Evolutionary conservation across 176 grass and related monocot genomes (phyloP).

Genomic region (Carex parvula): DNA sequence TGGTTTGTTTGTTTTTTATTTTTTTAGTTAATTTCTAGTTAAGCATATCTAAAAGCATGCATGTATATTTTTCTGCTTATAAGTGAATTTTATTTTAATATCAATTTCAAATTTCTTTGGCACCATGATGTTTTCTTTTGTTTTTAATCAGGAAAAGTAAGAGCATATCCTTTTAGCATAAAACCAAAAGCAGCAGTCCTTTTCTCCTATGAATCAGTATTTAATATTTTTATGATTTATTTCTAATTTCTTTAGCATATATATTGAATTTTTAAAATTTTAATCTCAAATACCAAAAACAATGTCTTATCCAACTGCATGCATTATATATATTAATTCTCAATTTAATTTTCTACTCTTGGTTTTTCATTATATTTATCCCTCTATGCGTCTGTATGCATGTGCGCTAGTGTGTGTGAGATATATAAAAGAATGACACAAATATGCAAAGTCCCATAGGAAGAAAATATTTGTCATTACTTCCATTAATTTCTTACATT

Average conservation of each 20-base stretch:
- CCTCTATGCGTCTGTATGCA: background rate
- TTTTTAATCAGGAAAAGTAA: background rate
- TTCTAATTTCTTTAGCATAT: background rate
- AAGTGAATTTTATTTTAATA: background rate
- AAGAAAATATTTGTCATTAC: slow-evolving; percentile 26
- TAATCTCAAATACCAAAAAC: too few relatives aligned
- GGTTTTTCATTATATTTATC: background rate
- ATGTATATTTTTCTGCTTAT: background rate
- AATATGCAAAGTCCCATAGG: background rate
- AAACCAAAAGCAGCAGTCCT: background rate
- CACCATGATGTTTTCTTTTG: background rate
- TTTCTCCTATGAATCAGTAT: background rate
- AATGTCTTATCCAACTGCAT: too few relatives aligned
- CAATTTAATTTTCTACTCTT: background rate
- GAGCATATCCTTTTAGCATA: background rate
- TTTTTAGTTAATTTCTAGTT: background rate
- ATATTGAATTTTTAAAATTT: too few relatives aligned
- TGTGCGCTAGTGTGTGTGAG: background rate
- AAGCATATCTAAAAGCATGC: background rate
- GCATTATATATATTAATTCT: too few relatives aligned
- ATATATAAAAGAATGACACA: background rate
- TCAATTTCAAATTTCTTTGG: background rate
- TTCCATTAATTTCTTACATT: slow-evolving; percentile 21
- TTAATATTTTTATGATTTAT: background rate
- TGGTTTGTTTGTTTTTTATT: background rate